Base-by-base conservation (phyloP, 257 asterid genomes). In the Solanum sejunctum region DNA sequence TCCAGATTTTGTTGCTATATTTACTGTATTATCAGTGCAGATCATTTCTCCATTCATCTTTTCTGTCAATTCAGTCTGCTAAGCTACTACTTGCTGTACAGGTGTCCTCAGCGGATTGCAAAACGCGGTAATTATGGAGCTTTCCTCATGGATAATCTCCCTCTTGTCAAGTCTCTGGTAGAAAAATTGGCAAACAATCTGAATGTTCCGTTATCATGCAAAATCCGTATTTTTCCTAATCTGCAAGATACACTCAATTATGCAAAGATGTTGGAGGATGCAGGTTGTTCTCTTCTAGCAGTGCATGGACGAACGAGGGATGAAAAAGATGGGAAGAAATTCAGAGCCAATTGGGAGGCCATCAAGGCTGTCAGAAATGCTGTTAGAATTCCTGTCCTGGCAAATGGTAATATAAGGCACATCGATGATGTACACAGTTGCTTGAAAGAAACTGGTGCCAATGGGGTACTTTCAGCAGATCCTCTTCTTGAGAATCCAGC, bases 71-170 rank as follows among this genome's bases (percentile, higher is more conserved):
- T 82, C 41, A 28, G 60, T 61, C 36, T 85, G 66, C 67, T 85
- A 26, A 17, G 5, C 1, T 43, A 57, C 60, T 45, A 10, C 55
- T 84, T 41, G 57, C 84, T 77, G 0, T 91, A 28, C 82, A 95
- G 99, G 85, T 97, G 99, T 85, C 98, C 99, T 43, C 99, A 97
- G 86, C 96, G 98, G 20, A 97, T 97, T 61, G 99, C 98, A 3
- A 91, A 91, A 85, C 89, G 98, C 9, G 99, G 99, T 23, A 87
- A 97, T 80, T 97, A 97, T 63, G 98, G 99, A 85, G 98, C 98
- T 86, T 97, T 97, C 90, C 95, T 97, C 75, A 97, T 97, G 99
- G 98, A 97, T 64, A 94, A 97, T 84, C 99, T 97, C 85, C 93
- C 98, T 70, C 92, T 95, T 8, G 93, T 94, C 77, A 95, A 92